phyloP scores from a whole-genome alignment of 148 eudicot species.

The Rheum nobile region DNA sequence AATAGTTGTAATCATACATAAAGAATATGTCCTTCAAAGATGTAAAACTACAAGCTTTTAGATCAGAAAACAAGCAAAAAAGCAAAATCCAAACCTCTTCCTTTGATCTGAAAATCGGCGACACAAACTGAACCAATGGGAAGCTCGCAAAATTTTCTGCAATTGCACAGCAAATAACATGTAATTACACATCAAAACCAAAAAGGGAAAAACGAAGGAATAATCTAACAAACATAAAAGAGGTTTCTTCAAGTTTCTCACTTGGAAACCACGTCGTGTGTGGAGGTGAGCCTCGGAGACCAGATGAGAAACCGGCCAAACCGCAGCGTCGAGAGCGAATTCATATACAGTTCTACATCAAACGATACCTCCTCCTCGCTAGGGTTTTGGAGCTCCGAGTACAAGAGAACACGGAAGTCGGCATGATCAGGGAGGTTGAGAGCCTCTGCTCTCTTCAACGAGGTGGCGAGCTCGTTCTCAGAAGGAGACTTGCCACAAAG shows the following conservation, averaged over 20 bases:
- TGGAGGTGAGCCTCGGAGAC: conserved; percentile 65
- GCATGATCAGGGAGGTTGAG: no score
- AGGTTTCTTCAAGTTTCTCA: no score
- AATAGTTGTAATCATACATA: no score
- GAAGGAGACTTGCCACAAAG: conserved; percentile 61
- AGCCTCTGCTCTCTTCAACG: no score
- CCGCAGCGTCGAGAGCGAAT: conserved; percentile 38
- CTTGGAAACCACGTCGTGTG: conserved; percentile 81
- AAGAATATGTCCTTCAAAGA: background rate
- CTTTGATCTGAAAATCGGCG: no score
- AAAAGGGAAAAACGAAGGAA: no score
- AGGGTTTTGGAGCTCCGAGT: conserved; percentile 28
- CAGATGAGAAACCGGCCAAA: conserved; percentile 65
- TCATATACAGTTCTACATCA: conserved; percentile 26
- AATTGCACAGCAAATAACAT: no score
- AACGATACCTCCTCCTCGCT: conserved; percentile 22
- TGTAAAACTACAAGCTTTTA: background rate
- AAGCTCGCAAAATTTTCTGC: no score
- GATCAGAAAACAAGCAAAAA: background rate
- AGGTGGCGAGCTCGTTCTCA: no score
- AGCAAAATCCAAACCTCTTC: conserved; percentile 72
- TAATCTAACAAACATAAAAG: no score
- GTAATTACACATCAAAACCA: no score
- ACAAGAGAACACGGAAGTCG: conserved; percentile 24
- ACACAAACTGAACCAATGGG: no score